Evolutionary conservation across 495 filamentous ascomycete species (phyloP).

Genomic region (Trichocladium uniseriatum): DNA sequence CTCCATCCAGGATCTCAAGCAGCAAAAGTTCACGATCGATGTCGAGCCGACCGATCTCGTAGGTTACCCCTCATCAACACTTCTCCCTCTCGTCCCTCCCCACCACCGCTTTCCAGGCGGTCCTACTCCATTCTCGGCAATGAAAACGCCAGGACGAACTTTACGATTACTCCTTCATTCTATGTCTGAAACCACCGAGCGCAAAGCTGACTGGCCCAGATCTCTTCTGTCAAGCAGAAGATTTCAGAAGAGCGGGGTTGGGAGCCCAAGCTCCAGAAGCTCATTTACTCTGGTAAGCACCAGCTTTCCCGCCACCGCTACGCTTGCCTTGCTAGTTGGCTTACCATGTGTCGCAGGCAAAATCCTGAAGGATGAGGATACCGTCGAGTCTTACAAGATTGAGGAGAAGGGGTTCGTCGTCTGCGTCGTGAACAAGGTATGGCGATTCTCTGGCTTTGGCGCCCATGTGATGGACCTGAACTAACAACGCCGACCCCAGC

Average conservation of each 20-base stretch:
- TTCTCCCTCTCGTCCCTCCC: conserved; percentile 11
- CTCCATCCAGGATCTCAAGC: conserved; percentile 73
- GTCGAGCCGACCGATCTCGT: conserved; percentile 88
- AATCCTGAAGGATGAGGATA: conserved; percentile 93
- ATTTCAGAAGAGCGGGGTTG: conserved; percentile 83
- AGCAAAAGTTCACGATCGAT: conserved; percentile 94
- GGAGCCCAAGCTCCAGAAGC: conserved; percentile 78
- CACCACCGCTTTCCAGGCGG: conserved; percentile 2
- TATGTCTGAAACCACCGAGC: neutral
- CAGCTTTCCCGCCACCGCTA: neutral
- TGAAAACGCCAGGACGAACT: neutral
- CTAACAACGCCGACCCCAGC: conserved; percentile 22
- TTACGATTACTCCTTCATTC: neutral
- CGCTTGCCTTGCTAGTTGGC: conserved; percentile 1
- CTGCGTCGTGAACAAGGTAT: conserved; percentile 91
- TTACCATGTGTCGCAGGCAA: conserved; percentile 53
- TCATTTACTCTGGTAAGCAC: conserved; percentile 89
- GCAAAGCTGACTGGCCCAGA: conserved; percentile 41
- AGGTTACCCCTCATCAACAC: conserved; percentile 36
- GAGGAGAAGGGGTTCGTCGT: conserved; percentile 99
- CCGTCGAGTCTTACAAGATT: conserved; percentile 90
- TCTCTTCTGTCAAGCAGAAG: conserved; percentile 81
- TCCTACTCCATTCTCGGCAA: neutral
- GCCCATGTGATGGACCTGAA: neutral
- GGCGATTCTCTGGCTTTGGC: neutral